Conservation (phyloP, 495 filamentous ascomycete species). For the Staphylotrichum longicolle region DNA sequence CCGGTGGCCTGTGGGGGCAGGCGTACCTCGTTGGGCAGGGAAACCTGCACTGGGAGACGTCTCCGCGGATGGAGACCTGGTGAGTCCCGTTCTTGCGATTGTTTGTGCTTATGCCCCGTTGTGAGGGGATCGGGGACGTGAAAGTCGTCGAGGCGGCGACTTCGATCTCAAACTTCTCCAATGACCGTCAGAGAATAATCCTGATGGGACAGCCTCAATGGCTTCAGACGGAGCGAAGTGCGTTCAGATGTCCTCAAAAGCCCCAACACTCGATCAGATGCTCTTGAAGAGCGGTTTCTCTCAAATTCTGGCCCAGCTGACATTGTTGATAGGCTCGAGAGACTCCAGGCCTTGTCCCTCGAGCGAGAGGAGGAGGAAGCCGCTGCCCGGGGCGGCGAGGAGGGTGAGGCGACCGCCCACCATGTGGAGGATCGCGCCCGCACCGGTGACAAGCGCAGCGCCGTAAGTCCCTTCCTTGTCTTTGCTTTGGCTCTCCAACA, state of each 20-base stretch:
- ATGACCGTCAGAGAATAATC: too few relatives aligned
- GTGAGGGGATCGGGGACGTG: too few relatives aligned
- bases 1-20: background rate
- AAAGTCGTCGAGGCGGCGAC: too few relatives aligned
- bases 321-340: background rate
- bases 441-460: slow-evolving; percentile 6
- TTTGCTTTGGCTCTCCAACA: background rate
- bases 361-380: slow-evolving; percentile 1
- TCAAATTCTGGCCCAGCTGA: background rate
- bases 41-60: background rate
- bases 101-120: too few relatives aligned
- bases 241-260: background rate
- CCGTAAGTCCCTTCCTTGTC: background rate
- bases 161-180: too few relatives aligned
- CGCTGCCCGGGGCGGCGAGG: background rate
- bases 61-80: slow-evolving; percentile 13
- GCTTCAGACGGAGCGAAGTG: too few relatives aligned
- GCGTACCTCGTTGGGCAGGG: background rate
- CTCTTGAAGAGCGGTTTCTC: too few relatives aligned
- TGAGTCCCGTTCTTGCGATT: background rate
- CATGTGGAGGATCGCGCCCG: background rate
- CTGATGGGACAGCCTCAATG: too few relatives aligned
- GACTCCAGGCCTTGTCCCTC: slow-evolving; percentile 10
- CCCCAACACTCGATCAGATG: too few relatives aligned
- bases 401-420: background rate